Conservation (phyloP, 768 basidiomycete species). For the Suillus weaverae region DNA sequence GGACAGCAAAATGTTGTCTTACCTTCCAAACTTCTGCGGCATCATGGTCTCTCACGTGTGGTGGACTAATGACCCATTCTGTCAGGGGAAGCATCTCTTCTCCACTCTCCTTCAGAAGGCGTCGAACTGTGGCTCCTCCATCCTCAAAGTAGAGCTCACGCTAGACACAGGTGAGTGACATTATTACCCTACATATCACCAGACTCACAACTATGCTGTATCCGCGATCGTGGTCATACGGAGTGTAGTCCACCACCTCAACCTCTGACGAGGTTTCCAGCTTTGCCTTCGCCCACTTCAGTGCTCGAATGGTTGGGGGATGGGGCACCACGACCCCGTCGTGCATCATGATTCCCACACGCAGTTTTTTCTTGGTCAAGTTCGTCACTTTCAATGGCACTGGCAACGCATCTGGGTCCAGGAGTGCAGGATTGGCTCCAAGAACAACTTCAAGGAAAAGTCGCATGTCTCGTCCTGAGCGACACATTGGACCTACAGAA, state of each 20-base stretch:
- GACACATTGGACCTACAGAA: slow-evolving; percentile 35
- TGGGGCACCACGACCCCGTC: slow-evolving; percentile 40
- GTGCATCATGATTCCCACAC: slow-evolving; percentile 34
- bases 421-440: slow-evolving; percentile 39
- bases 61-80: slow-evolving; percentile 36
- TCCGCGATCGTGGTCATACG: slow-evolving; percentile 36
- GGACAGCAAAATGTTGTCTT: slow-evolving; percentile 34
- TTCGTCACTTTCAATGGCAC: slow-evolving; percentile 28
- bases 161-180: slow-evolving; percentile 18
- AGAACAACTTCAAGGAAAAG: slow-evolving; percentile 19
- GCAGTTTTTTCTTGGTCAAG: slow-evolving; percentile 28
- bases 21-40: slow-evolving; percentile 33
- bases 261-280: slow-evolving; percentile 34
- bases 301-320: slow-evolving; percentile 42
- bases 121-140: slow-evolving; percentile 31
- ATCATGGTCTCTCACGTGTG: slow-evolving; percentile 26
- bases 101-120: slow-evolving; percentile 26
- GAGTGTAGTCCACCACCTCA: slow-evolving; percentile 38
- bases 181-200: not conserved
- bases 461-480: slow-evolving; percentile 24
- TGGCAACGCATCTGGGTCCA: slow-evolving; percentile 37
- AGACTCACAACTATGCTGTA: slow-evolving; percentile 34
- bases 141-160: slow-evolving; percentile 40
- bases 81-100: slow-evolving; percentile 38
- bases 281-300: slow-evolving; percentile 37